Percentiles rank a stretch among this genome's conserved stretches.
These are phyloP conservation scores for Andrographis paniculata DNA, from an alignment of 305 asterid species.

Conservation along the genomic window DNA sequence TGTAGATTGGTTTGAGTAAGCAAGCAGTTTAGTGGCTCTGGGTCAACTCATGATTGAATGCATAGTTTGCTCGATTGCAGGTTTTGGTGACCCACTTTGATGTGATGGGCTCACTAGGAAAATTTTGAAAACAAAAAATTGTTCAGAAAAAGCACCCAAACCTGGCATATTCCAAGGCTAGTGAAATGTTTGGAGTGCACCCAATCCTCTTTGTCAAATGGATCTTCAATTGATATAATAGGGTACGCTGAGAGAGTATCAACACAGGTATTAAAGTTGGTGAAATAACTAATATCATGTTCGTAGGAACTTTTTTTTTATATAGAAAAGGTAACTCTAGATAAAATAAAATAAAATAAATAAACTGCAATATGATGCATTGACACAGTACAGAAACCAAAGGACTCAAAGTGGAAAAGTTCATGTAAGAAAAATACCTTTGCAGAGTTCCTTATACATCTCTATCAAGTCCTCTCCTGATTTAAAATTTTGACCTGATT, in stretches of 20 bases:
- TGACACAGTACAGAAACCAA: conserved; percentile 23
- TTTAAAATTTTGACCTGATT: conserved; percentile 81
- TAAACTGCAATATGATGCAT: conserved; percentile 27
- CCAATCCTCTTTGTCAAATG: conserved; percentile 99
- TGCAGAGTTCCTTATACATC: conserved; percentile 75
- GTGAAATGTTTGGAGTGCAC: conserved; percentile 75
- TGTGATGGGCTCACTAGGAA: neutral
- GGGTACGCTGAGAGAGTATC: conserved; percentile 61
- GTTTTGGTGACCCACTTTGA: too few species aligned
- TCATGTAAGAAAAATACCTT: conserved; percentile 44
- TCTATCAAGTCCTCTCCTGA: conserved; percentile 93
- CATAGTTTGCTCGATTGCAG: too few species aligned
- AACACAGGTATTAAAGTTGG: conserved; percentile 15
- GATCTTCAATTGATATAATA: conserved; percentile 89
- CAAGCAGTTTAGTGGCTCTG: too few species aligned
- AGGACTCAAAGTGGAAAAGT: conserved; percentile 1
- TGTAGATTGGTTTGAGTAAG: too few species aligned
- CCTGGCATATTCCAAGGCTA: conserved; percentile 88
- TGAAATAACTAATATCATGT: conserved; percentile 1
- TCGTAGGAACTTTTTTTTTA: conserved; percentile 11
- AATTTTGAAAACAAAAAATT: neutral
- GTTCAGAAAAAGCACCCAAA: conserved; percentile 22
- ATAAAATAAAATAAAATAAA: neutral
- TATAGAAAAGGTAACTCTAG: conserved; percentile 5
- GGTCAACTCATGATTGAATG: too few species aligned